A percentile compares a stretch with the other conserved stretches of the same genome.
These are phyloP conservation scores for Zoysia japonica DNA, from an alignment of 176 grass and related monocot species.

Conservation along the genomic window DNA sequence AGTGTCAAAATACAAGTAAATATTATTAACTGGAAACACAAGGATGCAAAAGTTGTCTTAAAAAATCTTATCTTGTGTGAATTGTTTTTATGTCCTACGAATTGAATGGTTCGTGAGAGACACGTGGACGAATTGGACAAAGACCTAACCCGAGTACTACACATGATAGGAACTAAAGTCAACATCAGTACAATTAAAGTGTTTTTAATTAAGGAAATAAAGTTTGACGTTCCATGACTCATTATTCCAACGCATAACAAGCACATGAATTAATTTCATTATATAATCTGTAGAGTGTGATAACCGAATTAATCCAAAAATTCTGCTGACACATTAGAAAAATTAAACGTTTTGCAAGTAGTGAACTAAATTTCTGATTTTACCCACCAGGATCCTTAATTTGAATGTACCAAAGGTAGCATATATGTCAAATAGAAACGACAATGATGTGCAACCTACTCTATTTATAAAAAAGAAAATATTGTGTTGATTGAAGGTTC, in stretches of 20 bases:
- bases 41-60: not conserved
- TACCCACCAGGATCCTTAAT: not conserved
- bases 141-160: not conserved
- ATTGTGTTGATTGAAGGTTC: not conserved
- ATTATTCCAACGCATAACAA: not conserved
- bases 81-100: not conserved
- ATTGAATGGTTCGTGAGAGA: not conserved
- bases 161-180: conserved; percentile 10
- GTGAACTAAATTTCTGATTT: not conserved
- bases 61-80: not conserved
- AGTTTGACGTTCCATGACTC: not conserved
- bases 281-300: not conserved
- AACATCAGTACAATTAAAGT: conserved; percentile 26
- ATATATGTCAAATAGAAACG: conserved; percentile 2
- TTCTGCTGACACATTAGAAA: too few species aligned
- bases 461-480: not conserved
- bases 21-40: conserved; percentile 5
- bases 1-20: not conserved
- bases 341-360: too few species aligned
- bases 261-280: not conserved
- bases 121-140: not conserved
- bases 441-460: not conserved
- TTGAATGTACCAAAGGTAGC: not conserved
- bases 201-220: not conserved
- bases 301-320: too few species aligned